These are phyloP conservation scores for Scopulariopsis brevicaulis DNA, from an alignment of 2,329 filamentous ascomycete species.

Conservation along the genomic window DNA sequence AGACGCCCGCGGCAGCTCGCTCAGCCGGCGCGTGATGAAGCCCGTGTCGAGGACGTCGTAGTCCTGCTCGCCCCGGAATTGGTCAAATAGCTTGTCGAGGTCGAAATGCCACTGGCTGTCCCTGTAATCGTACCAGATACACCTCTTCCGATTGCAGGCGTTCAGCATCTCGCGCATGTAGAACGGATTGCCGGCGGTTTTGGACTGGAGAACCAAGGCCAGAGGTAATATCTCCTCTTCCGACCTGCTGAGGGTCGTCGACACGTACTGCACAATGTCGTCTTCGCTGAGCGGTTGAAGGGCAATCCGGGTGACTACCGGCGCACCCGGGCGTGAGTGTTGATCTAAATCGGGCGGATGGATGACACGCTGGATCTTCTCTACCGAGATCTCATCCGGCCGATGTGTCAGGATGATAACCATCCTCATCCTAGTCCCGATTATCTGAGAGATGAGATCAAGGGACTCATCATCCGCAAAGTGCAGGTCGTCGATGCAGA, in stretches of 20 bases:
- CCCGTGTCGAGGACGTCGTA: slow-evolving; percentile 71
- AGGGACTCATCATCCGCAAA: slow-evolving; percentile 82
- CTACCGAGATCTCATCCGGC: slow-evolving; percentile 50
- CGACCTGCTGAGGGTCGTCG: slow-evolving; percentile 65
- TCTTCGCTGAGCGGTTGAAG: slow-evolving; percentile 64
- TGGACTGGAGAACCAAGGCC: slow-evolving; percentile 77
- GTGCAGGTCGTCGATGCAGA: slow-evolving; percentile 82
- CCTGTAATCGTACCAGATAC: slow-evolving; percentile 84
- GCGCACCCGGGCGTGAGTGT: slow-evolving; percentile 29
- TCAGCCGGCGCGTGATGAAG: slow-evolving; percentile 69
- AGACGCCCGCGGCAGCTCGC: slow-evolving; percentile 64
- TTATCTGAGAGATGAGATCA: slow-evolving; percentile 72
- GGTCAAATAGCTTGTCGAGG: slow-evolving; percentile 72
- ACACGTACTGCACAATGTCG: slow-evolving; percentile 74
- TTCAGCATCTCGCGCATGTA: slow-evolving; percentile 87
- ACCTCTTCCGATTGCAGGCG: slow-evolving; percentile 74
- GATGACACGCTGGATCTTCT: slow-evolving; percentile 42
- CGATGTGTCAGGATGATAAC: slow-evolving; percentile 70
- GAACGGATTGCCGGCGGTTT: slow-evolving; percentile 80
- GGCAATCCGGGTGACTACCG: slow-evolving; percentile 57
- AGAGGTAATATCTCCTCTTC: slow-evolving; percentile 65
- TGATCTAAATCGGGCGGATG: slow-evolving; percentile 43
- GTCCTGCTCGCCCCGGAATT: slow-evolving; percentile 70
- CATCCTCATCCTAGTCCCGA: slow-evolving; percentile 68
- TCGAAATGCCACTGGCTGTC: slow-evolving; percentile 76